phyloP scores from a whole-genome alignment of 257 asterid genomes.

The Solanum habrochaites region DNA sequence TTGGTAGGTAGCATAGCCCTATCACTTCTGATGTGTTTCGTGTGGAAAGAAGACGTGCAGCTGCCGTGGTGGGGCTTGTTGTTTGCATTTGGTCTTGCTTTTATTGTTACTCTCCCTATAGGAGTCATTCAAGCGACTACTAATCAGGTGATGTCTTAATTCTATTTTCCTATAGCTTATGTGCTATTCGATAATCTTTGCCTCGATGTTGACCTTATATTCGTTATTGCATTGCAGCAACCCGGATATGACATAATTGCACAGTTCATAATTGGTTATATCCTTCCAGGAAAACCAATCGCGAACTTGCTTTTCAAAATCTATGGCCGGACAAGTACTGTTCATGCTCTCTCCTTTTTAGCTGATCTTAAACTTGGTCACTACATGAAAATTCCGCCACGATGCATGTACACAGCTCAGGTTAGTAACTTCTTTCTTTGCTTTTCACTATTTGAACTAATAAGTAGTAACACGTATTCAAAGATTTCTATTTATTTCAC shows the following conservation, averaged over 20 bases:
- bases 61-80: slow-evolving; percentile 94
- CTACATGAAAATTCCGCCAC: slow-evolving; percentile 94
- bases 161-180: not conserved
- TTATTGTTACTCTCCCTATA: slow-evolving; percentile 77
- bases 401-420: slow-evolving; percentile 89
- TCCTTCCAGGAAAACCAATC: slow-evolving; percentile 90
- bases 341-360: slow-evolving; percentile 80
- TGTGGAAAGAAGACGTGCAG: slow-evolving; percentile 81
- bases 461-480: not conserved
- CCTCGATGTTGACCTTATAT: not conserved
- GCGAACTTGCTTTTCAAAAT: slow-evolving; percentile 88
- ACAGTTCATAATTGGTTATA: slow-evolving; percentile 76
- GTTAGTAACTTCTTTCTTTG: slow-evolving; percentile 9
- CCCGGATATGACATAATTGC: slow-evolving; percentile 93
- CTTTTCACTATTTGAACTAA: not conserved
- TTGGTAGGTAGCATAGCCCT: slow-evolving; percentile 52
- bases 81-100: slow-evolving; percentile 75
- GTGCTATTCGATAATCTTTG: not conserved
- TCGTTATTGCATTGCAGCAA: slow-evolving; percentile 44
- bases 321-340: slow-evolving; percentile 80
- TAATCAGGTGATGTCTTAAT: slow-evolving; percentile 37
- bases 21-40: slow-evolving; percentile 55
- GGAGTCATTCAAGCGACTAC: slow-evolving; percentile 97
- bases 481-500: not conserved
- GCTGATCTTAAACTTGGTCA: slow-evolving; percentile 94